phyloP scores from a whole-genome alignment of 2,329 filamentous ascomycete species.

The Botrytis elliptica region DNA sequence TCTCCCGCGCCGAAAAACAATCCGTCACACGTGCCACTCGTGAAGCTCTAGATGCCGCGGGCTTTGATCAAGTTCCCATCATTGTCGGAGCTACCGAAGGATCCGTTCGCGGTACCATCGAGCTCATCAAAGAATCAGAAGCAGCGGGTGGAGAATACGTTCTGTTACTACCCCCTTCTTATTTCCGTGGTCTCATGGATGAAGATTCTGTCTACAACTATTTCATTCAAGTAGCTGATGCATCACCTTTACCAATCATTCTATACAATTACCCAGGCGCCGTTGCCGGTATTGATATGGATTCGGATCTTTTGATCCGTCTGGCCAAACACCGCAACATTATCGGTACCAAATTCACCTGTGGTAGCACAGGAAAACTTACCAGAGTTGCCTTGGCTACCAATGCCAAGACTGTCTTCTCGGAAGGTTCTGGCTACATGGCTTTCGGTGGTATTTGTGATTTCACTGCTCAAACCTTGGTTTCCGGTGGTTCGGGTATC shows the following conservation, averaged over 20 bases:
- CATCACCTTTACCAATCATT: slow-evolving; percentile 72
- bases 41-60: slow-evolving; percentile 77
- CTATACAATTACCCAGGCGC: slow-evolving; percentile 92
- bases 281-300: slow-evolving; percentile 83
- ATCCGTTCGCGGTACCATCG: slow-evolving; percentile 76
- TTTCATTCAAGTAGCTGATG: slow-evolving; percentile 66
- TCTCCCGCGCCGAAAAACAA: slow-evolving; percentile 73
- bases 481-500: slow-evolving; percentile 77
- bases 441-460: slow-evolving; percentile 86
- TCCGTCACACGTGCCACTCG: slow-evolving; percentile 75
- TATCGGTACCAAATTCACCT: slow-evolving; percentile 87
- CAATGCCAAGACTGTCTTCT: slow-evolving; percentile 64
- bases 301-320: slow-evolving; percentile 80
- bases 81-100: slow-evolving; percentile 81
- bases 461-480: slow-evolving; percentile 79
- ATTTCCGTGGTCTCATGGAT: slow-evolving; percentile 72
- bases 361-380: slow-evolving; percentile 85
- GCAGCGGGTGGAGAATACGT: slow-evolving; percentile 76
- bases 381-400: slow-evolving; percentile 75
- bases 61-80: slow-evolving; percentile 72
- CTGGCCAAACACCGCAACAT: slow-evolving; percentile 81
- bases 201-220: slow-evolving; percentile 73
- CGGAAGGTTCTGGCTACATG: slow-evolving; percentile 68
- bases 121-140: slow-evolving; percentile 65
- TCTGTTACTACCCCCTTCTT: slow-evolving; percentile 76